Conservation (phyloP, 2,329 filamentous ascomycete species). For the Colletotrichum sublineola region DNA sequence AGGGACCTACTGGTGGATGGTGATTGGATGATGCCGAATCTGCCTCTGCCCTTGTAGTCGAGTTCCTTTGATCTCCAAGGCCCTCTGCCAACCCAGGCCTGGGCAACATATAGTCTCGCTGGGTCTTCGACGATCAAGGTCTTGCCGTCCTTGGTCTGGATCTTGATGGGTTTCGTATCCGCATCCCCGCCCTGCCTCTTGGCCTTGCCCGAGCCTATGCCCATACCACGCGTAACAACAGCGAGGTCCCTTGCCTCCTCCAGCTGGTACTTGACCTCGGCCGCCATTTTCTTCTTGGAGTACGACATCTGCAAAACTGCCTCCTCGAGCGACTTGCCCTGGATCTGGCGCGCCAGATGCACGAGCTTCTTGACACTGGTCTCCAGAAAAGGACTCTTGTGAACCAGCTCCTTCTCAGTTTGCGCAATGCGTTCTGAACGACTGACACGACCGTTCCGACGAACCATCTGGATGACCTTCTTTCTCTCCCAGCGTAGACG, state of each 20-base stretch:
- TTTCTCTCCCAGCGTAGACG: slow-evolving; percentile 84
- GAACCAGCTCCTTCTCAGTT: slow-evolving; percentile 66
- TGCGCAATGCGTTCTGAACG: slow-evolving; percentile 77
- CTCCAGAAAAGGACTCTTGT: slow-evolving; percentile 79
- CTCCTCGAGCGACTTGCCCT: slow-evolving; percentile 93
- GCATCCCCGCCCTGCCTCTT: slow-evolving; percentile 53
- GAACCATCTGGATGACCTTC: slow-evolving; percentile 83
- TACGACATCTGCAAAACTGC: slow-evolving; percentile 96
- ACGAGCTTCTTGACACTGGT: slow-evolving; percentile 94
- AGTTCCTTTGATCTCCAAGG: slow-evolving; percentile 68
- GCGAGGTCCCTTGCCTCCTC: slow-evolving; percentile 86
- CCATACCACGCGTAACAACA: slow-evolving; percentile 87
- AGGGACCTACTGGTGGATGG: slow-evolving; percentile 80
- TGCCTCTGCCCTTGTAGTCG: slow-evolving; percentile 83
- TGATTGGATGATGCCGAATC: slow-evolving; percentile 75
- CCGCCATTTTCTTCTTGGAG: slow-evolving; percentile 91
- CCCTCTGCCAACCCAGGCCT: slow-evolving; percentile 92
- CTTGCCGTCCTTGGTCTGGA: slow-evolving; percentile 81
- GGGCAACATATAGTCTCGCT: slow-evolving; percentile 88
- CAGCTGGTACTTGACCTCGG: slow-evolving; percentile 83
- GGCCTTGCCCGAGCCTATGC: slow-evolving; percentile 64
- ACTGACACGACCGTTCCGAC: slow-evolving; percentile 74
- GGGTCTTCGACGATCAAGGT: slow-evolving; percentile 79
- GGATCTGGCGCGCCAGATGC: slow-evolving; percentile 87
- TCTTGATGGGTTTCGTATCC: slow-evolving; percentile 58